These are phyloP conservation scores for Polyporus arcularius DNA, from an alignment of 768 basidiomycete species.

Conservation along the genomic window DNA sequence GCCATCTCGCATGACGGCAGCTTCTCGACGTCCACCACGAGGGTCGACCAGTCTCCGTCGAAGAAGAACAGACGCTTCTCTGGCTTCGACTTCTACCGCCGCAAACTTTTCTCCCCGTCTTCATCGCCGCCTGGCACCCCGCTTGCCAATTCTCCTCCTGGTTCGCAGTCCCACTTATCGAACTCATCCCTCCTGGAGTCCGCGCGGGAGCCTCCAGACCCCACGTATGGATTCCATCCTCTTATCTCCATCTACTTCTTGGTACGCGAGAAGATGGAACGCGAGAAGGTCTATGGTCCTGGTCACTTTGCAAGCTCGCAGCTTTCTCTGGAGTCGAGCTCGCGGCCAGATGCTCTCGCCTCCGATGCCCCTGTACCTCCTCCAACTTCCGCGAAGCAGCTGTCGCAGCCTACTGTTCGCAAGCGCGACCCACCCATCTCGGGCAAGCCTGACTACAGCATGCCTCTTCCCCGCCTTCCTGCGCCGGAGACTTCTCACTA, in stretches of 20 bases:
- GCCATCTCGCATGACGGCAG: conserved; percentile 58
- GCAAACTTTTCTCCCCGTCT: conserved; percentile 74
- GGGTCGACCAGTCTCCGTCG: conserved; percentile 36
- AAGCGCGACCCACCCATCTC: conserved; percentile 37
- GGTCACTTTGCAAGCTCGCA: conserved; percentile 95
- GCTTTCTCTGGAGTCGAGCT: conserved; percentile 53
- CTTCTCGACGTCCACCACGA: conserved; percentile 27
- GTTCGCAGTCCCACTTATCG: conserved; percentile 57
- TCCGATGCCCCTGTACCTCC: conserved; percentile 23
- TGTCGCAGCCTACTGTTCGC: conserved; percentile 35
- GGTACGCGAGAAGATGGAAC: conserved; percentile 91
- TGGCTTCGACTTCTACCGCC: conserved; percentile 91
- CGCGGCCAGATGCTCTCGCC: conserved; percentile 19
- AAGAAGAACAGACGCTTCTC: conserved; percentile 87
- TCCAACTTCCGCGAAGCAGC: conserved; percentile 28
- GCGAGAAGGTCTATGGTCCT: conserved; percentile 91
- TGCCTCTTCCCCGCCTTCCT: conserved; percentile 80
- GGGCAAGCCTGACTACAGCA: conserved; percentile 69
- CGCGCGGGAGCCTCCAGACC: conserved; percentile 62
- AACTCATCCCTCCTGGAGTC: conserved; percentile 48
- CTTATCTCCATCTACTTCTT: conserved; percentile 96
- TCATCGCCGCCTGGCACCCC: conserved; percentile 54
- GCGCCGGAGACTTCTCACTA: conserved; percentile 81
- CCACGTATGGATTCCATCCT: conserved; percentile 92
- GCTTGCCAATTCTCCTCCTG: conserved; percentile 58